phyloP scores from a whole-genome alignment of 1,139 yeast genomes.

The Yamadazyma blattariae region DNA sequence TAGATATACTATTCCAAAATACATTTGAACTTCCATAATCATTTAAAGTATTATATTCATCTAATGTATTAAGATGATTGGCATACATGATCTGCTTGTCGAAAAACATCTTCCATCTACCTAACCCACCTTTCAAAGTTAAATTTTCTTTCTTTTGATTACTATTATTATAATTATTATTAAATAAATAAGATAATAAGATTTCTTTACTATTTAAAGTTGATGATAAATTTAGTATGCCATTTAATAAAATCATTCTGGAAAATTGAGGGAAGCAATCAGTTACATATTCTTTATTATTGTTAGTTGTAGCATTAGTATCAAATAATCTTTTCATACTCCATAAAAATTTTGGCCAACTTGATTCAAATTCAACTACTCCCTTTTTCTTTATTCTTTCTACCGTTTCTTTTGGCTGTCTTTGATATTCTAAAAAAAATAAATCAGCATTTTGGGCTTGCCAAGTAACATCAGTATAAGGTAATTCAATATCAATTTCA shows the following conservation, averaged over 20 bases:
- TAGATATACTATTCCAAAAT: constrained; percentile 20
- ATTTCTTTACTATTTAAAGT: constrained; percentile 22
- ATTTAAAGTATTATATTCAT: constrained; percentile 10
- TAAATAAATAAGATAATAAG: constrained; percentile 17
- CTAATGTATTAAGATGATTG: background rate
- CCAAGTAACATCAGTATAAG: constrained; percentile 43
- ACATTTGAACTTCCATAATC: constrained; percentile 18
- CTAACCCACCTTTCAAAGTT: constrained; percentile 29
- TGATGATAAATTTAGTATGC: constrained; percentile 33
- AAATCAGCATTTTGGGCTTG: constrained; percentile 19
- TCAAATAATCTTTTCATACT: constrained; percentile 32
- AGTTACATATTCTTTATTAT: constrained; percentile 30
- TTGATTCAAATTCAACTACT: constrained; percentile 12
- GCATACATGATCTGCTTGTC: constrained; percentile 25
- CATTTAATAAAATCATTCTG: constrained; percentile 35
- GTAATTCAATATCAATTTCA: constrained; percentile 36
- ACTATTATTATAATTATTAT: background rate
- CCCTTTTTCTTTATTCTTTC: background rate
- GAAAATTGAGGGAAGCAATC: constrained; percentile 39
- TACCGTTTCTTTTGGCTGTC: constrained; percentile 22
- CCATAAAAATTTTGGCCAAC: constrained; percentile 41
- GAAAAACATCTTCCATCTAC: constrained; percentile 37
- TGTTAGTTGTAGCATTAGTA: constrained; percentile 21
- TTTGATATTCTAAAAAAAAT: constrained; percentile 23
- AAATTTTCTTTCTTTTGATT: background rate